Evolutionary conservation across 2,329 filamentous ascomycete species (phyloP).

Genomic region (Verticillium nubilum): DNA sequence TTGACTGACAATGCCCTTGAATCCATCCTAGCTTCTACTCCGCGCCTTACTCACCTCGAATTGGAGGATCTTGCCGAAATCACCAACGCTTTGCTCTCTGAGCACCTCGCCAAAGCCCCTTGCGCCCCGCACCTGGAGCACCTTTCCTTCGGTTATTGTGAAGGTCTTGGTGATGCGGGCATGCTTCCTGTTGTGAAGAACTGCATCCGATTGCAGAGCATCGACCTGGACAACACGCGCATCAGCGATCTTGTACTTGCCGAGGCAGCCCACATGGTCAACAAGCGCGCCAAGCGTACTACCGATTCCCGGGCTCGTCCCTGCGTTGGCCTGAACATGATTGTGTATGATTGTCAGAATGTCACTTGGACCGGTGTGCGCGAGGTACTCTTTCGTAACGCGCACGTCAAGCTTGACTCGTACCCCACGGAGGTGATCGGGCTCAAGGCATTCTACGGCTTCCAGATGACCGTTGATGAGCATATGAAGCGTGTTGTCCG

Average conservation of each 20-base stretch:
- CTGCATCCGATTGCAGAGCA: conserved; percentile 61
- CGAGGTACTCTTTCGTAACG: conserved; percentile 80
- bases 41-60: conserved; percentile 78
- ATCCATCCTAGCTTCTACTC: conserved; percentile 67
- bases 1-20: conserved; percentile 70
- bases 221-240: conserved; percentile 91
- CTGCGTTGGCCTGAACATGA: conserved; percentile 63
- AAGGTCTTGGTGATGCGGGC: conserved; percentile 74
- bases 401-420: conserved; percentile 56
- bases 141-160: conserved; percentile 86
- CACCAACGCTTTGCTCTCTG: conserved; percentile 66
- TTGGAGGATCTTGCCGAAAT: conserved; percentile 78
- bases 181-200: conserved; percentile 77
- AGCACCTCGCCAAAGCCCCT: conserved; percentile 70
- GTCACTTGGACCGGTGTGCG: conserved; percentile 90
- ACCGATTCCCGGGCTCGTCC: conserved; percentile 36
- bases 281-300: conserved; percentile 50
- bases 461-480: conserved; percentile 91
- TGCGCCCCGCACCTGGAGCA: conserved; percentile 70
- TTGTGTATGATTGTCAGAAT: conserved; percentile 87
- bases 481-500: conserved; percentile 80
- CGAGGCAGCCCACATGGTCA: conserved; percentile 78
- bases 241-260: conserved; percentile 80
- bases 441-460: conserved; percentile 91
- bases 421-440: conserved; percentile 76